phyloP scores from a whole-genome alignment of 2,329 filamentous ascomycete species.

The Penicillium brevicompactum region DNA sequence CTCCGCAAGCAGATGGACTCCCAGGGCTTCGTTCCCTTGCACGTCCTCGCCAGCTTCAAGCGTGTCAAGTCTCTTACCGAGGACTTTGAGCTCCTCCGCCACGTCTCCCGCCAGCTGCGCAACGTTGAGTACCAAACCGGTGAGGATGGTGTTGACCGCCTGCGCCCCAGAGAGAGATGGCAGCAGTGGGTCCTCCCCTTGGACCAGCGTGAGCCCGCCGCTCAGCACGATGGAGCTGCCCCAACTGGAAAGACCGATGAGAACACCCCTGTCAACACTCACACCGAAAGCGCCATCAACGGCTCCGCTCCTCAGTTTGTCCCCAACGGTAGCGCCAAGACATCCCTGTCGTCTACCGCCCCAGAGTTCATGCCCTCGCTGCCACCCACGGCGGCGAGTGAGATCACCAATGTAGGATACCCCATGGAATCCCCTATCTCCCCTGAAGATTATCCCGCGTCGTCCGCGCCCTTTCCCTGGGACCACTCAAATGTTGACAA shows the following conservation, averaged over 20 bases:
- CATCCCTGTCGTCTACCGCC: constrained; percentile 63
- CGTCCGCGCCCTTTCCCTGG: constrained; percentile 51
- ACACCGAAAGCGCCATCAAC: constrained; percentile 35
- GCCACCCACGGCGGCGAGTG: constrained; percentile 30
- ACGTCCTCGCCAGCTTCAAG: constrained; percentile 82
- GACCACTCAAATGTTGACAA: constrained; percentile 57
- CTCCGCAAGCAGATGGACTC: constrained; percentile 91
- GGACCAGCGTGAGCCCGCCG: constrained; percentile 70
- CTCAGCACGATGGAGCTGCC: constrained; percentile 72
- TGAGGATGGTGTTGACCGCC: constrained; percentile 74
- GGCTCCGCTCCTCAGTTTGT: constrained; percentile 32
- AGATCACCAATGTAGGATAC: constrained; percentile 40
- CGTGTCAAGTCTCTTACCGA: constrained; percentile 74
- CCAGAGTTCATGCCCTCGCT: constrained; percentile 61
- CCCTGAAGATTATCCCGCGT: constrained; percentile 48
- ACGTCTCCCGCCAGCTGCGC: constrained; percentile 71
- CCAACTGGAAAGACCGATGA: constrained; percentile 40
- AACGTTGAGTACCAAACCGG: constrained; percentile 74
- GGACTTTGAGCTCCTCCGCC: constrained; percentile 72
- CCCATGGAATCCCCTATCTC: constrained; percentile 46
- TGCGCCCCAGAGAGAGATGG: constrained; percentile 77
- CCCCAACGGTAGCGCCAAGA: constrained; percentile 50
- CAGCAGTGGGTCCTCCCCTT: constrained; percentile 74
- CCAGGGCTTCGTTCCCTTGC: constrained; percentile 83
- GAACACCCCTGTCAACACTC: constrained; percentile 35